Percentiles rank a stretch among this genome's conserved stretches.
These are phyloP conservation scores for Lachancea waltii DNA, from an alignment of 805 yeast genomes.

Conservation along the genomic window DNA sequence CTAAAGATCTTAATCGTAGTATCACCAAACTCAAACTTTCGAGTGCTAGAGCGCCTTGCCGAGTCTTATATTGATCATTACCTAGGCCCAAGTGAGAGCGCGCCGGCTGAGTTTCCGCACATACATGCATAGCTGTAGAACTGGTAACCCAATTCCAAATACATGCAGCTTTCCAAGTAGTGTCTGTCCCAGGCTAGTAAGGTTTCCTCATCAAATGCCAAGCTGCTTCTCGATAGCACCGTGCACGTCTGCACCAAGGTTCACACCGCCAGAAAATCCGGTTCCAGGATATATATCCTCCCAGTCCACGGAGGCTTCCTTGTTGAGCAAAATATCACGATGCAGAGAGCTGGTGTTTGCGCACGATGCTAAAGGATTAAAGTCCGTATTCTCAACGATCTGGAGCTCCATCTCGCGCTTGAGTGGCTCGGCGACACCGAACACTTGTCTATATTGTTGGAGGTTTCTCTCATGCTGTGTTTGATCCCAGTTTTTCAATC, in stretches of 20 bases:
- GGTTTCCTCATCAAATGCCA: too few relatives aligned
- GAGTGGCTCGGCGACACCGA: constrained; percentile 93
- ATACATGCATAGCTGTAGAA: too few relatives aligned
- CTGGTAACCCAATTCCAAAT: too few relatives aligned
- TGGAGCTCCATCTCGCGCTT: constrained; percentile 83
- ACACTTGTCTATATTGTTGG: constrained; percentile 73
- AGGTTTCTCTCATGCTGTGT: constrained; percentile 63
- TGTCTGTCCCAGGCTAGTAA: too few relatives aligned
- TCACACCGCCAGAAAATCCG: constrained; percentile 34
- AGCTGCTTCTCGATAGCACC: constrained; percentile 62
- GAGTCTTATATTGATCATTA: too few relatives aligned
- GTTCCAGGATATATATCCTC: constrained; percentile 74
- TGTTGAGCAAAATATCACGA: constrained; percentile 70
- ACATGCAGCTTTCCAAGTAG: too few relatives aligned
- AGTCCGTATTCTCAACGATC: constrained; percentile 62
- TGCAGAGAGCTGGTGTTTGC: constrained; percentile 40
- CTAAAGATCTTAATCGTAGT: too few relatives aligned
- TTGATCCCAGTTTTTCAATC: constrained; percentile 73
- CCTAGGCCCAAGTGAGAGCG: too few relatives aligned
- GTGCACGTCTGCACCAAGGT: constrained; percentile 51
- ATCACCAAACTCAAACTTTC: too few relatives aligned
- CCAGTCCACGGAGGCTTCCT: constrained; percentile 80
- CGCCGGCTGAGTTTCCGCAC: too few relatives aligned
- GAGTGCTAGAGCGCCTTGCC: too few relatives aligned
- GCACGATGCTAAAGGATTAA: constrained; percentile 56